Percentiles rank a stretch among this genome's conserved stretches.
Evolutionary conservation across 2,329 filamentous ascomycete genomes (phyloP).

Genomic region (Lecanicillium sp.): DNA sequence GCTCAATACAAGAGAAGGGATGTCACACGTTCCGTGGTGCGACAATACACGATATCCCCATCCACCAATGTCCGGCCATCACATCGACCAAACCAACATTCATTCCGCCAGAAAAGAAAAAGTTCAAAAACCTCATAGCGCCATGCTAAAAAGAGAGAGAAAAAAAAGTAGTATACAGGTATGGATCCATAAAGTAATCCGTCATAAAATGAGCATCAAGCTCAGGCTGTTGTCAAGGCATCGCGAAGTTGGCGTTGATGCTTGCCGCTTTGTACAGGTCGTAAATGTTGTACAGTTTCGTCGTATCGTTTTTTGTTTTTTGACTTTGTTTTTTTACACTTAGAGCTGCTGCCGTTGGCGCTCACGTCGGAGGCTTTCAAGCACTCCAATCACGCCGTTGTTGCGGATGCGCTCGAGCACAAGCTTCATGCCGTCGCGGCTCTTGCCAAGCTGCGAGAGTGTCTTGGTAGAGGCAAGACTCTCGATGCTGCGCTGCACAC

Average conservation of each 20-base stretch:
- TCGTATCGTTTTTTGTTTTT: too few relatives aligned
- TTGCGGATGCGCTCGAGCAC: slow-evolving; percentile 64
- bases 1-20: slow-evolving; percentile 31
- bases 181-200: slow-evolving; percentile 17
- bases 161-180: slow-evolving; percentile 24
- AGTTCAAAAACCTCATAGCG: slow-evolving; percentile 22
- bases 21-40: slow-evolving; percentile 23
- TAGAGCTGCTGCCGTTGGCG: slow-evolving; percentile 23
- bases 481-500: slow-evolving; percentile 76
- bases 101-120: slow-evolving; percentile 8
- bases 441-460: slow-evolving; percentile 70
- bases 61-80: slow-evolving; percentile 7
- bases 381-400: slow-evolving; percentile 49
- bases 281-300: neutral
- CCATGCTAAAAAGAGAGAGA: slow-evolving; percentile 25
- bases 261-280: slow-evolving; percentile 7
- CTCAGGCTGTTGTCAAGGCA: slow-evolving; percentile 7
- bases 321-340: slow-evolving; percentile 3
- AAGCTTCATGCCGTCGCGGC: slow-evolving; percentile 74
- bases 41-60: slow-evolving; percentile 16
- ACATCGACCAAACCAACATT: slow-evolving; percentile 4
- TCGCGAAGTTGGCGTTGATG: neutral
- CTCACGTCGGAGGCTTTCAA: slow-evolving; percentile 45
- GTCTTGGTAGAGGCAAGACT: slow-evolving; percentile 70
- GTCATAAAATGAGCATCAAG: slow-evolving; percentile 5